These are phyloP conservation scores for Populus hybrid DNA, from an alignment of 441 rosid species.

Conservation along the genomic window DNA sequence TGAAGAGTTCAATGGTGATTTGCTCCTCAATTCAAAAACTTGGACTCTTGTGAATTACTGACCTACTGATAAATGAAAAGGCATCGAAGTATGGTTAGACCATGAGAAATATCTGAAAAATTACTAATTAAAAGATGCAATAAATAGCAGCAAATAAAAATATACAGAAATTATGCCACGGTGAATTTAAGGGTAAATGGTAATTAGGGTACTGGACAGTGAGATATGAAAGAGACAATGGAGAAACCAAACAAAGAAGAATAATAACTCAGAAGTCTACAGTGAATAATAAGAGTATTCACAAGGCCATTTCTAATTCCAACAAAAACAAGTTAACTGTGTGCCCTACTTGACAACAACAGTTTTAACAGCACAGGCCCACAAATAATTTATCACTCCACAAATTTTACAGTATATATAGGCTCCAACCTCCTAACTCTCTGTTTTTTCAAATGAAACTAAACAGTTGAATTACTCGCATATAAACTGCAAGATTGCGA, in stretches of 20 bases:
- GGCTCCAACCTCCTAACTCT: slow-evolving; percentile 16
- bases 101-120: slow-evolving; percentile 55
- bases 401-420: slow-evolving; percentile 28
- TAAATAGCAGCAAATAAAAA: slow-evolving; percentile 25
- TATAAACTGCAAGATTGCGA: slow-evolving; percentile 5
- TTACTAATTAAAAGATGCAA: slow-evolving; percentile 36
- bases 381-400: slow-evolving; percentile 28
- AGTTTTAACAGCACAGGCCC: slow-evolving; percentile 60
- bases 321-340: slow-evolving; percentile 41
- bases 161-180: slow-evolving; percentile 24
- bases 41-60: slow-evolving; percentile 57
- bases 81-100: slow-evolving; percentile 45
- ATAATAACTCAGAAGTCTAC: slow-evolving; percentile 39
- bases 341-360: slow-evolving; percentile 50
- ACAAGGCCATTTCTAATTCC: slow-evolving; percentile 40
- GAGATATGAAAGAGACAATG: slow-evolving; percentile 40
- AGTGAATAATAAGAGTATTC: slow-evolving; percentile 28
- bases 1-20: slow-evolving; percentile 47
- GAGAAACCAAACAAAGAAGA: slow-evolving; percentile 40
- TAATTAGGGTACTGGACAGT: slow-evolving; percentile 42
- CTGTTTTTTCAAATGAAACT: slow-evolving; percentile 27
- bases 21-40: slow-evolving; percentile 41
- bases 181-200: slow-evolving; percentile 29
- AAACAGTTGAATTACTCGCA: slow-evolving; percentile 17
- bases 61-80: slow-evolving; percentile 44